Evolutionary conservation across 768 basidiomycete genomes (phyloP), one percentile per base, ranked within the genome.

Genomic region (Pholiota microspora): DNA sequence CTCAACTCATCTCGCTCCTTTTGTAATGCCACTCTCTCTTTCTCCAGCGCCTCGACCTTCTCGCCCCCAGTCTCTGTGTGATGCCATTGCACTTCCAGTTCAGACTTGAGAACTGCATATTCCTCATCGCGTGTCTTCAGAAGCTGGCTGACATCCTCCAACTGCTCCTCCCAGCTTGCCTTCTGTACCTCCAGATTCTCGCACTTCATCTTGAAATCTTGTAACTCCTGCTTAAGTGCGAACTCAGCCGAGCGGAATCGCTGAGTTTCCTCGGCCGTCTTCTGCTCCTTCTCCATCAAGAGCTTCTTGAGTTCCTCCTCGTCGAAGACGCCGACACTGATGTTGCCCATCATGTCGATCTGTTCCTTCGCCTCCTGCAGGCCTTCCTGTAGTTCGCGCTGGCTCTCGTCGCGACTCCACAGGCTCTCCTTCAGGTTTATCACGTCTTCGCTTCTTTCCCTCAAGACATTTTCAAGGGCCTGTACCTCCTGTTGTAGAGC

Each of bases 21-120:
- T 59, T 73, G 66, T 18, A 74, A 54, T 32, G 69, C 73, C 7
- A 57, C 57, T 31, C 67, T 68, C 57, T 73, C 73, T 51, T 65
- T 70, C 63, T 78, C 71, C 31, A 76, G 56, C 38, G 64, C 67
- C 6, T 61, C 56, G 15, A 59, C 53, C 56, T 68, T 69, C 53
- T 84, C 83, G n/a, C 72, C 69, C 12, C 73, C 68, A 55, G 73
- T 72, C 69, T 88, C 86, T 7, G 86, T 83, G 53, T 82, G 73
- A 29, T 74, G 71, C 88, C 88, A 89, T 68, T 89, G 88, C 8
- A 83, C 81, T 61, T 89, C 84, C 28, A 89, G 65, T 68, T 92
- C 88, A 0, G 67, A 64, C 64, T 85, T 84, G 58, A 89, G 68
- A 21, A 80, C 71, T 6, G 53, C 65, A 40, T 73, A 71, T 56